Evolutionary conservation across 345 rosid genomes (phyloP).

Genomic region (Syzygium oleosum): DNA sequence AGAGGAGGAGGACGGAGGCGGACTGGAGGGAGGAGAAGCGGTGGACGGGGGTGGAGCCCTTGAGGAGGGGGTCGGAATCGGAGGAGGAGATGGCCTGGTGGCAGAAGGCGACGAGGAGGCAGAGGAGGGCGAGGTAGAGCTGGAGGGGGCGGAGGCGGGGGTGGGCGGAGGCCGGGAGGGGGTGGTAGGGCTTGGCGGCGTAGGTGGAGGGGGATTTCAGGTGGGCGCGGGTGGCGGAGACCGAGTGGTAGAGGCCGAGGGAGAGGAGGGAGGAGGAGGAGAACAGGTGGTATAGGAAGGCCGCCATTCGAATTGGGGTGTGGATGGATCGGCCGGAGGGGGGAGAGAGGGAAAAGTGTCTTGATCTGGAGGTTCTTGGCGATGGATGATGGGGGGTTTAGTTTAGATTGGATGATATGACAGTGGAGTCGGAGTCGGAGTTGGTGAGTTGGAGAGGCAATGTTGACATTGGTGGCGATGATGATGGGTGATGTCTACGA

Average conservation of each 20-base stretch:
- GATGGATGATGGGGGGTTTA: background rate
- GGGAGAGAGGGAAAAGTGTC: background rate
- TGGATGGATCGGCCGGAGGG: background rate
- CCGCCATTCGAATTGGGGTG: conserved; percentile 31
- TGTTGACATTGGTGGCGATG: background rate
- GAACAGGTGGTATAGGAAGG: conserved; percentile 50
- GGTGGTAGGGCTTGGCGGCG: conserved; percentile 76
- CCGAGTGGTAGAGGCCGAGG: conserved; percentile 65
- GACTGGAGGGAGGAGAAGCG: conserved; percentile 71
- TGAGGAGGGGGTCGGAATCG: conserved; percentile 76
- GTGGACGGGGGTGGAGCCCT: conserved; percentile 84
- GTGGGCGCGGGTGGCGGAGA: conserved; percentile 51
- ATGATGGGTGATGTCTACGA: background rate
- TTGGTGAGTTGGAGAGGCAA: background rate
- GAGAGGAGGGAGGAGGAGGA: conserved; percentile 51
- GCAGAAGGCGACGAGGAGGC: conserved; percentile 50
- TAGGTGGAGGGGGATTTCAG: conserved; percentile 66
- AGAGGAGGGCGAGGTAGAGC: conserved; percentile 44
- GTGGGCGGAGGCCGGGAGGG: conserved; percentile 24
- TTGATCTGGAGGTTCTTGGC: background rate
- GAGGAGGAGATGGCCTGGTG: conserved; percentile 62
- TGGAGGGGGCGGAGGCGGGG: conserved; percentile 47
- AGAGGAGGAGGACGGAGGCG: conserved; percentile 77
- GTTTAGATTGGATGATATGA: background rate
- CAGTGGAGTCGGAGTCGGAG: background rate